These are phyloP conservation scores for Candida corydali DNA, from an alignment of 805 yeast species.

Conservation along the genomic window DNA sequence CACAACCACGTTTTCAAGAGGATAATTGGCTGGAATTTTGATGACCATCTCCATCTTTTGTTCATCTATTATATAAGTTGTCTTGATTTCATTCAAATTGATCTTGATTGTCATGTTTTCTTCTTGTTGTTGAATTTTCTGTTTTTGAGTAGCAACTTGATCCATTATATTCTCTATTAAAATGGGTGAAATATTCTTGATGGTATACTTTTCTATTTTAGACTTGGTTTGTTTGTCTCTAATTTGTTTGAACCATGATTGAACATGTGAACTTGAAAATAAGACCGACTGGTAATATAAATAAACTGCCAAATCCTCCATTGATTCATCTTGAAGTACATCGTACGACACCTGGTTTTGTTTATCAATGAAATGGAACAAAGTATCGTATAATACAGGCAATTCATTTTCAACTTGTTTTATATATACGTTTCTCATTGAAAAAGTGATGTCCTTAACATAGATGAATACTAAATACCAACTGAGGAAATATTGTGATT, in stretches of 20 bases:
- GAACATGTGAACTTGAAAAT: constrained; percentile 53
- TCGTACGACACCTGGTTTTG: constrained; percentile 17
- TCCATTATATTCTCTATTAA: constrained; percentile 56
- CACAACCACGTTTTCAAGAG: constrained; percentile 70
- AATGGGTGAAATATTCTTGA: constrained; percentile 57
- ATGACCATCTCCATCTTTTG: constrained; percentile 79
- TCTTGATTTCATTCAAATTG: constrained; percentile 66
- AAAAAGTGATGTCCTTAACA: constrained; percentile 62
- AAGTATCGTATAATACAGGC: constrained; percentile 45
- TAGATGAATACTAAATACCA: constrained; percentile 64
- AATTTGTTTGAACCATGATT: constrained; percentile 67
- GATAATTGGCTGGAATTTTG: constrained; percentile 69
- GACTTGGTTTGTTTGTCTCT: constrained; percentile 63
- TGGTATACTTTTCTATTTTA: constrained; percentile 59
- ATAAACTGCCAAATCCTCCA: constrained; percentile 35
- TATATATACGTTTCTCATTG: constrained; percentile 58
- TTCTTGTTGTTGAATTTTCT: constrained; percentile 26
- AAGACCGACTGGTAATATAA: constrained; percentile 48
- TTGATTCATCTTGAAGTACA: constrained; percentile 15
- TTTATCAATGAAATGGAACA: constrained; percentile 46
- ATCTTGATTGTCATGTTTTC: constrained; percentile 57
- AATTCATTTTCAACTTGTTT: constrained; percentile 54
- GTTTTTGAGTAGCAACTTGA: constrained; percentile 42
- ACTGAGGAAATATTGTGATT: constrained; percentile 51
- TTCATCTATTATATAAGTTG: constrained; percentile 77